Evolutionary conservation across 495 filamentous ascomycete species (phyloP).

Genomic region (Bathelium albidoporum): DNA sequence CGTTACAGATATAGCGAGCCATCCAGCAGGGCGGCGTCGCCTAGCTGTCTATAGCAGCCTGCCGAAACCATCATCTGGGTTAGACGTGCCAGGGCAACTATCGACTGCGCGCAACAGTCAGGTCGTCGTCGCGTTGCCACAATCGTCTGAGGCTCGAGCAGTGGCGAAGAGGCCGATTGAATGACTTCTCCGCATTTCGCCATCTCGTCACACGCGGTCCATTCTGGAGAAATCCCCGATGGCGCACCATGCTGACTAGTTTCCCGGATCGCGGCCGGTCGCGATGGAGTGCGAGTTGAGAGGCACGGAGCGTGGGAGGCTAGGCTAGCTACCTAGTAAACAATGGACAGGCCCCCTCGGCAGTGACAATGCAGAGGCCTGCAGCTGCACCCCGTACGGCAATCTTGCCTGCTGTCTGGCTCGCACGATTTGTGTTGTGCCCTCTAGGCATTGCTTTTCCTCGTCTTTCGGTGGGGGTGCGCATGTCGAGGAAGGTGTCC

Average conservation of each 20-base stretch:
- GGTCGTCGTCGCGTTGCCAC: not conserved
- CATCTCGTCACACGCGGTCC: not conserved
- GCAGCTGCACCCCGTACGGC: not conserved
- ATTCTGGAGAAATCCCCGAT: not conserved
- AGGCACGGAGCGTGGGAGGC: not conserved
- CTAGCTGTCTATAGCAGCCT: not conserved
- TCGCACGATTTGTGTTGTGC: too few species aligned
- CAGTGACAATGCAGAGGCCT: not conserved
- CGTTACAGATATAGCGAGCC: conserved; percentile 4
- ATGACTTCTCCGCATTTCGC: not conserved
- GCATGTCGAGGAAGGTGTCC: not conserved
- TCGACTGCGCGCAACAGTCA: not conserved
- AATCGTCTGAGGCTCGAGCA: not conserved
- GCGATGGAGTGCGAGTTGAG: not conserved
- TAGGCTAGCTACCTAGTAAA: not conserved
- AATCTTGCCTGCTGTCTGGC: not conserved
- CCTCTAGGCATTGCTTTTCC: too few species aligned
- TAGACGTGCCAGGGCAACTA: not conserved
- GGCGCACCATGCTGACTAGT: not conserved
- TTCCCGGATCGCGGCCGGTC: not conserved
- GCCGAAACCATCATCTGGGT: not conserved
- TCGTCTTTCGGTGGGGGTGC: not conserved
- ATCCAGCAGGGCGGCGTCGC: not conserved
- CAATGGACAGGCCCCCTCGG: not conserved
- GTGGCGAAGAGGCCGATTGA: not conserved